phyloP scores from a whole-genome alignment of 305 asterid genomes.

The Solanum hybrid region DNA sequence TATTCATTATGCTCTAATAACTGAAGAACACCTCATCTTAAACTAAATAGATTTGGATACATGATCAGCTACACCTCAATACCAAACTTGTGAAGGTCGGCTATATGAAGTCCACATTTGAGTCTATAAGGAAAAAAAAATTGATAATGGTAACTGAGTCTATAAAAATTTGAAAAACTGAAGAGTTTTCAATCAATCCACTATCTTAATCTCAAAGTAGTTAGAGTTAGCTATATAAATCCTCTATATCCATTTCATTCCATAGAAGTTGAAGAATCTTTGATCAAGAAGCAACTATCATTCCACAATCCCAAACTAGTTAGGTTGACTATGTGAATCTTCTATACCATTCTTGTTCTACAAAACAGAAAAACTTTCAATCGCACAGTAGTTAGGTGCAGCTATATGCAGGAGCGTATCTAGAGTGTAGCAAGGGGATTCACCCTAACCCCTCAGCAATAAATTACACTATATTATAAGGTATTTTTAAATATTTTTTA shows the following conservation, averaged over 20 bases:
- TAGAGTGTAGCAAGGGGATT: background rate
- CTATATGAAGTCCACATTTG: background rate
- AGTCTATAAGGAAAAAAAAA: background rate
- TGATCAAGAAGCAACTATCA: background rate
- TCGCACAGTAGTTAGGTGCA: background rate
- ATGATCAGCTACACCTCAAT: background rate
- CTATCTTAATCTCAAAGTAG: background rate
- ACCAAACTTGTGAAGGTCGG: background rate
- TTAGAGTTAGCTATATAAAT: background rate
- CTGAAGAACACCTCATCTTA: background rate
- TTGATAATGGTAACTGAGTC: background rate
- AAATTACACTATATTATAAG: background rate
- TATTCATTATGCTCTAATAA: background rate
- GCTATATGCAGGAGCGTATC: background rate
- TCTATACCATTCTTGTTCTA: background rate
- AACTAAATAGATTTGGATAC: background rate
- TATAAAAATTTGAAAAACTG: background rate
- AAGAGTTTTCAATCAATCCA: background rate
- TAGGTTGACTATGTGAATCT: background rate
- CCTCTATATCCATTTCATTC: background rate
- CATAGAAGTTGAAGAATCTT: background rate
- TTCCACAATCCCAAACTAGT: background rate
- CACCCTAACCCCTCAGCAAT: background rate
- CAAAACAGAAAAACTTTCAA: background rate
- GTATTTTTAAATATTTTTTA: background rate